phyloP scores from a whole-genome alignment of 2,329 filamentous ascomycete species.

The Arthrobotrys pseudoclavata region DNA sequence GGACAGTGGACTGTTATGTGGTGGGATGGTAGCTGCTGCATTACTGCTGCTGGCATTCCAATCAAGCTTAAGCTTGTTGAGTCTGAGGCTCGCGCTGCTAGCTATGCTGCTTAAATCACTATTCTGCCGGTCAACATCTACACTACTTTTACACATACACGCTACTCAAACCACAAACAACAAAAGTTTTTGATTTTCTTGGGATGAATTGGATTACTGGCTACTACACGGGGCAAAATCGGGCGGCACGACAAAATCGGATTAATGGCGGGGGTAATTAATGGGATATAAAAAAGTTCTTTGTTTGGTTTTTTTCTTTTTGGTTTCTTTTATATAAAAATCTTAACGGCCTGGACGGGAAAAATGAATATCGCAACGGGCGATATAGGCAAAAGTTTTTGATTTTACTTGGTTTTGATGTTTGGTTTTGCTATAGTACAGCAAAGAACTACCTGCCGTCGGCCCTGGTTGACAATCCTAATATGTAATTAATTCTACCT shows the following conservation, averaged over 20 bases:
- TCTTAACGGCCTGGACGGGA: slow-evolving; percentile 49
- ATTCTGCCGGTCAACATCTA: not conserved
- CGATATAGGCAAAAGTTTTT: slow-evolving; percentile 47
- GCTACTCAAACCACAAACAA: slow-evolving; percentile 37
- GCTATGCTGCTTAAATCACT: slow-evolving; percentile 9
- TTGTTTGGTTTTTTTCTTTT: slow-evolving; percentile 8
- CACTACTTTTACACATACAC: slow-evolving; percentile 12
- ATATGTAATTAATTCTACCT: slow-evolving; percentile 30
- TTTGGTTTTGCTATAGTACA: slow-evolving; percentile 2
- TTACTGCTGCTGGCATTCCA: slow-evolving; percentile 47
- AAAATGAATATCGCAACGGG: slow-evolving; percentile 10
- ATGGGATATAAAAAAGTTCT: slow-evolving; percentile 35
- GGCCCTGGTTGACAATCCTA: slow-evolving; percentile 22
- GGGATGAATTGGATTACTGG: slow-evolving; percentile 17
- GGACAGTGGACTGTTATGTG: slow-evolving; percentile 56
- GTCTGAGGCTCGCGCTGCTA: slow-evolving; percentile 21
- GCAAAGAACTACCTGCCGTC: slow-evolving; percentile 21
- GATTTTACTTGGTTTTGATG: slow-evolving; percentile 32
- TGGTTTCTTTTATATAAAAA: slow-evolving; percentile 25
- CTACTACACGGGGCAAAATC: slow-evolving; percentile 22
- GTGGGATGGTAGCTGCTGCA: slow-evolving; percentile 59
- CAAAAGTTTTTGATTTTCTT: slow-evolving; percentile 45
- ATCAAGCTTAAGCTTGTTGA: slow-evolving; percentile 53
- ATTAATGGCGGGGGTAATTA: slow-evolving; percentile 22
- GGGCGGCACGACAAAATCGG: slow-evolving; percentile 24